These are phyloP conservation scores for Phalaenopsis hybrid DNA, from an alignment of 116 monocot genomes.

Conservation along the genomic window DNA sequence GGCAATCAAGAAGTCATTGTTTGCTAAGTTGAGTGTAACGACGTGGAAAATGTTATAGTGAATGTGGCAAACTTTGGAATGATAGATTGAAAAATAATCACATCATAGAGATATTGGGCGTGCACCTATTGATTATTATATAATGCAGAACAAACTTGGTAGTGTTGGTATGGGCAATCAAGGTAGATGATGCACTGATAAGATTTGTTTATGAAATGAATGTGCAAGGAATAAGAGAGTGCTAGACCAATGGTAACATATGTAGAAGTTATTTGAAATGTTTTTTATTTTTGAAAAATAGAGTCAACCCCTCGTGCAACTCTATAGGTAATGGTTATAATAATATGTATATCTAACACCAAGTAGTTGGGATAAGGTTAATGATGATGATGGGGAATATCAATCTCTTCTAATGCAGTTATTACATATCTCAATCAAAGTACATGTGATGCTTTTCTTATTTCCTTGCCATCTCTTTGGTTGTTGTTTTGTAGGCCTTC, in stretches of 20 bases:
- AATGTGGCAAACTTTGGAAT: neutral
- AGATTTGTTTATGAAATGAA: neutral
- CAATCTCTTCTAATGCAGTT: neutral
- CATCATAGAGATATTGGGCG: neutral
- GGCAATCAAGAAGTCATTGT: too few relatives aligned
- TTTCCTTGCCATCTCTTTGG: constrained; percentile 1
- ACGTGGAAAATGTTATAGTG: neutral
- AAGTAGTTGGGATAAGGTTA: neutral
- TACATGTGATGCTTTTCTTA: neutral
- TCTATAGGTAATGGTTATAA: neutral
- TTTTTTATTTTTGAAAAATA: neutral
- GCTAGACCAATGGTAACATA: neutral
- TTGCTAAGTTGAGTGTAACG: neutral
- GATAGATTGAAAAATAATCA: neutral
- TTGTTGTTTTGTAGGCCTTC: constrained; percentile 65
- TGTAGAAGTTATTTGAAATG: neutral
- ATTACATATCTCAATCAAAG: neutral
- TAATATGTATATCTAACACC: neutral
- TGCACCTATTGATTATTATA: neutral
- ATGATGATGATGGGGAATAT: neutral
- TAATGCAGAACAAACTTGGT: neutral
- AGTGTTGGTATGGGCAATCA: neutral
- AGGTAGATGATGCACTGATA: neutral
- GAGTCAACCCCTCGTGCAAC: neutral
- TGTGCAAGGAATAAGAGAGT: neutral